These are phyloP conservation scores for Castanopsis chinensis DNA, from an alignment of 306 rosid genomes.

Conservation along the genomic window DNA sequence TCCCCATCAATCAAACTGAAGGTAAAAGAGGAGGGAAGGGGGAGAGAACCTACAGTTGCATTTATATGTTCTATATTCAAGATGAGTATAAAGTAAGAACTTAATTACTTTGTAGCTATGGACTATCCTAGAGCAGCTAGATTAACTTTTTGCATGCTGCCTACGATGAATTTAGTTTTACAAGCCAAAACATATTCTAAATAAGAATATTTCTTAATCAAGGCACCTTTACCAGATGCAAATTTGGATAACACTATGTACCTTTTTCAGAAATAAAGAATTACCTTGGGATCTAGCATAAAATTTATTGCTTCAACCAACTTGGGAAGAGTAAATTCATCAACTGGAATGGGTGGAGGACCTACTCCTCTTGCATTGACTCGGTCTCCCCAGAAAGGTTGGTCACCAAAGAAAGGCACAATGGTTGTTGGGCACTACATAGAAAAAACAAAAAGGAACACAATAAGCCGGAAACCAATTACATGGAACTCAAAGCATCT, in stretches of 20 bases:
- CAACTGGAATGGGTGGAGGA: constrained; percentile 89
- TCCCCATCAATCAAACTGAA: not conserved
- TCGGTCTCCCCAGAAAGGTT: constrained; percentile 99
- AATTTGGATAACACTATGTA: not conserved
- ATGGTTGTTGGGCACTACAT: constrained; percentile 88
- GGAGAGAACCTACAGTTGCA: not conserved
- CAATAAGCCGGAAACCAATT: constrained; percentile 6
- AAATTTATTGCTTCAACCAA: constrained; percentile 68
- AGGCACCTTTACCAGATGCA: not conserved
- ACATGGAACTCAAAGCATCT: constrained; percentile 11
- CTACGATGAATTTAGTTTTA: not conserved
- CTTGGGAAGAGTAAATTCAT: constrained; percentile 84
- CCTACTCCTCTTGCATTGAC: constrained; percentile 94
- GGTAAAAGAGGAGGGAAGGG: not conserved
- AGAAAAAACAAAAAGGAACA: constrained; percentile 6
- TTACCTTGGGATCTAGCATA: constrained; percentile 93
- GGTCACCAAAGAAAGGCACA: constrained; percentile 97
- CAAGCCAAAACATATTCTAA: not conserved
- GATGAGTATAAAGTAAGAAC: too few species aligned
- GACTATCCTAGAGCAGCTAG: too few species aligned
- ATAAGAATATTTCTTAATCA: not conserved
- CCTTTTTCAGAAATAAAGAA: constrained; percentile 5
- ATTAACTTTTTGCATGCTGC: not conserved
- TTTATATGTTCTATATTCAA: not conserved
- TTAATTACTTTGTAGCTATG: too few species aligned